Percentiles rank a stretch among this genome's conserved stretches.
Conservation (phyloP, 2,329 filamentous ascomycete genomes). For the Cyphellophora attinorum region DNA sequence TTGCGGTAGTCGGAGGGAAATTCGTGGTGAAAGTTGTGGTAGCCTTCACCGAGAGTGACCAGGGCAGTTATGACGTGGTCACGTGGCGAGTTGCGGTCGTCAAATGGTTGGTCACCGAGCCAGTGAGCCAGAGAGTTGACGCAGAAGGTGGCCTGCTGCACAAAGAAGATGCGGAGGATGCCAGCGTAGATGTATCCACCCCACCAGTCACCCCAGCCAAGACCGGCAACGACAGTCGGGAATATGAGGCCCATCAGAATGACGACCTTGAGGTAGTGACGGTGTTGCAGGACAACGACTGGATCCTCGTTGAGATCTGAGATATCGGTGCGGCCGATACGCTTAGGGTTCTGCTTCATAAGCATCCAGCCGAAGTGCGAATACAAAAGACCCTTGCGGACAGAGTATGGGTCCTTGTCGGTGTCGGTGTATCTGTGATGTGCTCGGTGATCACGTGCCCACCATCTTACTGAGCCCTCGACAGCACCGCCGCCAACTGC, state of each 20-base stretch:
- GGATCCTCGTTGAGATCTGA: constrained; percentile 79
- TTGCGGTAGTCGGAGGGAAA: constrained; percentile 91
- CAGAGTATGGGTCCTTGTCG: constrained; percentile 84
- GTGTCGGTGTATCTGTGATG: constrained; percentile 90
- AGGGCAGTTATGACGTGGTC: constrained; percentile 80
- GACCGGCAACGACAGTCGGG: constrained; percentile 64
- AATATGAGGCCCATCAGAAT: constrained; percentile 67
- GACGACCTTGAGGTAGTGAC: constrained; percentile 73
- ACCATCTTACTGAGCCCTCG: constrained; percentile 80
- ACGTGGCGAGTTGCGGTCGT: constrained; percentile 83
- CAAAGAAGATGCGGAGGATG: constrained; percentile 78
- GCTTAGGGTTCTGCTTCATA: constrained; percentile 87
- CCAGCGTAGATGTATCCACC: constrained; percentile 79
- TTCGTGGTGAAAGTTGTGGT: constrained; percentile 95
- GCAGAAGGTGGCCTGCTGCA: constrained; percentile 87
- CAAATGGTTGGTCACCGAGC: constrained; percentile 86
- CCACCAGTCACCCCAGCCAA: constrained; percentile 71
- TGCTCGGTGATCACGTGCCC: constrained; percentile 76
- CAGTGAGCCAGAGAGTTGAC: constrained; percentile 87
- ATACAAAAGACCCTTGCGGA: constrained; percentile 79
- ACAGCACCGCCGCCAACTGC: constrained; percentile 74
- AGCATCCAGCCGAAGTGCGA: constrained; percentile 85
- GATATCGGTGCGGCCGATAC: constrained; percentile 79
- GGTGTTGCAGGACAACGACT: constrained; percentile 80
- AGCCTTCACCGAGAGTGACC: constrained; percentile 77